These are phyloP conservation scores for Beauveria scarabaeidicola DNA, from an alignment of 2,329 filamentous ascomycete genomes.

Conservation along the genomic window DNA sequence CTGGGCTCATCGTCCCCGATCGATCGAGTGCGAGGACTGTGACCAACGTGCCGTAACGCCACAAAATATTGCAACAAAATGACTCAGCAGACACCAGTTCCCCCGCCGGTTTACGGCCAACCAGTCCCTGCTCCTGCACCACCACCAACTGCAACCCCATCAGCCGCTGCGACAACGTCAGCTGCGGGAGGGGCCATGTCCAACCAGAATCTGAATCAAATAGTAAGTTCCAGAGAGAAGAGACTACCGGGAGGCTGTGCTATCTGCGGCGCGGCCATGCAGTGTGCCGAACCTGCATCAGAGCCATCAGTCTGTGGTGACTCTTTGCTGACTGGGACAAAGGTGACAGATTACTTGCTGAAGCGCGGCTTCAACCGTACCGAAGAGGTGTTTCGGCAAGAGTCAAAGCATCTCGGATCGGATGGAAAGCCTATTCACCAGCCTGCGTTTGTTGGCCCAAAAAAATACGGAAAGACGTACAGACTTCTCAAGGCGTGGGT, in stretches of 20 bases:
- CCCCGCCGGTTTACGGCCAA: conserved; percentile 16
- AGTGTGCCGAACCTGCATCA: too few relatives aligned
- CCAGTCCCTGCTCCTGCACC: conserved; percentile 26
- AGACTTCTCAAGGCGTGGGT: conserved; percentile 72
- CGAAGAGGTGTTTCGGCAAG: conserved; percentile 84
- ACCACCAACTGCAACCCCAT: conserved; percentile 16
- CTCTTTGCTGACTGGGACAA: conserved; percentile 12
- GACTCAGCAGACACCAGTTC: conserved; percentile 8
- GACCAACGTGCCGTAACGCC: too few relatives aligned
- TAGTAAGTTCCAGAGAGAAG: conserved; percentile 54
- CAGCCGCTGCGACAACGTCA: conserved; percentile 24
- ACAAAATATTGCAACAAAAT: neutral
- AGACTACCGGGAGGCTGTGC: conserved; percentile 15
- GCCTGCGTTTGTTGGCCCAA: conserved; percentile 62
- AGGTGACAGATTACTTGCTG: conserved; percentile 86
- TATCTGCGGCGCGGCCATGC: neutral
- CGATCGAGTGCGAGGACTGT: neutral
- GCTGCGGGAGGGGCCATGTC: conserved; percentile 46
- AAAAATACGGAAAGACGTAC: conserved; percentile 71
- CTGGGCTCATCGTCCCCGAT: neutral
- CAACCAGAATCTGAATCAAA: conserved; percentile 89
- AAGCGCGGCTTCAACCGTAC: conserved; percentile 93
- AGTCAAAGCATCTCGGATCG: conserved; percentile 74
- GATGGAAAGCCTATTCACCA: conserved; percentile 68
- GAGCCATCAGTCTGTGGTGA: neutral